phyloP scores from a whole-genome alignment of 2,329 filamentous ascomycete genomes.

The Fusarium pseudonygamai region DNA sequence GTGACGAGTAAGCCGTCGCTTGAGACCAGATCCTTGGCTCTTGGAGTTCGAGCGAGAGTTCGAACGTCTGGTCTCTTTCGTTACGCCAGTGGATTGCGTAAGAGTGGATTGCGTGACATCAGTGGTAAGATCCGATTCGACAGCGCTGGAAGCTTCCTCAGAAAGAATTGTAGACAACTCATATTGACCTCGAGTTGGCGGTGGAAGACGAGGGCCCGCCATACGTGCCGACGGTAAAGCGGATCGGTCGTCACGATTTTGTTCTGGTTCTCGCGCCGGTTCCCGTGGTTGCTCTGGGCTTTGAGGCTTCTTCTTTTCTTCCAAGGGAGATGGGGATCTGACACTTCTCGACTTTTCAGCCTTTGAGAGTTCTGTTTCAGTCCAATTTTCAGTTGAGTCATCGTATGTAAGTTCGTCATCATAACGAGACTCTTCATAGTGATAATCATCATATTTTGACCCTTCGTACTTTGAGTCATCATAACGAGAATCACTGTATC shows the following conservation, averaged over 20 bases:
- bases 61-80: conserved; percentile 57
- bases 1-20: conserved; percentile 86
- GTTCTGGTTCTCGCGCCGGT: background rate
- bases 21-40: conserved; percentile 65
- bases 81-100: conserved; percentile 62
- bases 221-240: conserved; percentile 41
- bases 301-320: conserved; percentile 33
- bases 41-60: conserved; percentile 47
- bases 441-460: conserved; percentile 27
- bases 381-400: conserved; percentile 41
- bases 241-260: conserved; percentile 20
- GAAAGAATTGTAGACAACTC: conserved; percentile 68
- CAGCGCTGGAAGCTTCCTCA: conserved; percentile 57
- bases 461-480: conserved; percentile 33
- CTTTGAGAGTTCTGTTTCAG: conserved; percentile 38
- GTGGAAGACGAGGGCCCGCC: conserved; percentile 50
- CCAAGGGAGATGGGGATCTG: conserved; percentile 31
- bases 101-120: conserved; percentile 64
- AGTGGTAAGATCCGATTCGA: conserved; percentile 62
- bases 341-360: conserved; percentile 21
- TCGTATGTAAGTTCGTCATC: conserved; percentile 36
- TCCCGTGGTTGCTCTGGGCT: background rate
- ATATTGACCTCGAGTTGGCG: conserved; percentile 64
- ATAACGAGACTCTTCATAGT: conserved; percentile 28
- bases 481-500: conserved; percentile 31